Base-by-base conservation (phyloP, 495 filamentous ascomycete genomes). In the Penicillium goetzii region DNA sequence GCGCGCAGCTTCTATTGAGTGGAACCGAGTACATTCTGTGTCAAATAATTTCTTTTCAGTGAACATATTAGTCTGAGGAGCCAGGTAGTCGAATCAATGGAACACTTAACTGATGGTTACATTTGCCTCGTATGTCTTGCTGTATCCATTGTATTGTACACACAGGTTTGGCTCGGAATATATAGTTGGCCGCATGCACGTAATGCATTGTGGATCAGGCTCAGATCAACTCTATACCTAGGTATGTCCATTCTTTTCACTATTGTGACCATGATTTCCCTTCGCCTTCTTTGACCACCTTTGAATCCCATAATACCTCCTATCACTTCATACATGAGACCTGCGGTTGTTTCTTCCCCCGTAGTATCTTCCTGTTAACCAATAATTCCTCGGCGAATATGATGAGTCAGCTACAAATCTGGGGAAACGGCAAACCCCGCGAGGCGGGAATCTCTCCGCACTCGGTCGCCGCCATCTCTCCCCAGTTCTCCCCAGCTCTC, bases 371-470 rank as follows among this genome's bases (percentile, higher is more conserved):
- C 10, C 8, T 17, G 9, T 10, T 17, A 26, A 12, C 65, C 66
- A 69, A 65, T 66, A 34, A 58, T 10, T 4, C 30, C 14, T 1
- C 34, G 9, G 28, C 1, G 23, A 69, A 63, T 58, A 12, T 30
- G 65, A 68, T 73, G 65, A 72, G 62, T 72, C 62, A 68, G 61
- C 63, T 40, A 21, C 17, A 49, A 72, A 68, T 74, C 74, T 65
- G 77, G 76, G 77, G 74, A 75, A 71, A 68, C 71, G 70, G 70
- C 68, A 67, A 70, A 72, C 76, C 77, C 77, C 77, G 72, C 77
- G 71, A 78, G 30, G 30, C 6, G 0, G 76, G 77, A 80, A 80
- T 74, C 59, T 70, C 75, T 80, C 78, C 78, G 78, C 78, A 78
- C 78, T 70, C 55, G 55, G 25, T 74, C 59, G 60, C 64, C 49